A percentile compares a stretch with the other conserved stretches of the same genome.
These are phyloP conservation scores for Ammopiptanthus mongolicus DNA, from an alignment of 306 rosid species.

Conservation along the genomic window DNA sequence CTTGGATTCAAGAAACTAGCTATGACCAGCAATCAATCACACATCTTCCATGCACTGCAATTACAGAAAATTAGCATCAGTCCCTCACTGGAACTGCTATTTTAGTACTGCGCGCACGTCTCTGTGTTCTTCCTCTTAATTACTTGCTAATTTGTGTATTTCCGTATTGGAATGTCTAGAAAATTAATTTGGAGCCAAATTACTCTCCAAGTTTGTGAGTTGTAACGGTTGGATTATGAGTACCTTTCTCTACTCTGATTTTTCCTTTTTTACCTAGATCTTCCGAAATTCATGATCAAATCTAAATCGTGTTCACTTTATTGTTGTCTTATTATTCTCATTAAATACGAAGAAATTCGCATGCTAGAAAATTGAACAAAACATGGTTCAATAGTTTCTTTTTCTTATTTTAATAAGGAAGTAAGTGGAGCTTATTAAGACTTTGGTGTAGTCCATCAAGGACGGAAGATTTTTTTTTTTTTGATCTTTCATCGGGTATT, in stretches of 20 bases:
- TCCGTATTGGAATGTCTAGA: neutral
- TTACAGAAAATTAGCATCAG: neutral
- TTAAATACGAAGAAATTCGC: too few species aligned
- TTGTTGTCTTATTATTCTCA: too few species aligned
- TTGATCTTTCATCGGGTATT: too few species aligned
- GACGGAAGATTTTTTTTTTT: too few species aligned
- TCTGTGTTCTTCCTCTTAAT: neutral
- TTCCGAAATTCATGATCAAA: too few species aligned
- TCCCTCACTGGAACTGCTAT: neutral
- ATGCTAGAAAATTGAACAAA: too few species aligned
- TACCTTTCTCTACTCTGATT: neutral
- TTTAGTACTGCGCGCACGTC: neutral
- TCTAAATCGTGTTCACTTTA: too few species aligned
- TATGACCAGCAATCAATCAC: too few species aligned
- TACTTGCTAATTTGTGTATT: neutral
- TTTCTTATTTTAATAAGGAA: too few species aligned
- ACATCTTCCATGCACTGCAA: neutral
- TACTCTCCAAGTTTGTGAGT: neutral
- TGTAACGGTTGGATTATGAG: neutral
- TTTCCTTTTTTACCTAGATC: neutral
- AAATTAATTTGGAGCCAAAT: neutral
- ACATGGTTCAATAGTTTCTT: too few species aligned
- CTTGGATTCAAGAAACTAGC: constrained; percentile 25
- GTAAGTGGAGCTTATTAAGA: too few species aligned
- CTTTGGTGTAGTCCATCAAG: too few species aligned